Base-by-base conservation (phyloP, 2,329 filamentous ascomycete genomes). In the Blumeria graminis region DNA sequence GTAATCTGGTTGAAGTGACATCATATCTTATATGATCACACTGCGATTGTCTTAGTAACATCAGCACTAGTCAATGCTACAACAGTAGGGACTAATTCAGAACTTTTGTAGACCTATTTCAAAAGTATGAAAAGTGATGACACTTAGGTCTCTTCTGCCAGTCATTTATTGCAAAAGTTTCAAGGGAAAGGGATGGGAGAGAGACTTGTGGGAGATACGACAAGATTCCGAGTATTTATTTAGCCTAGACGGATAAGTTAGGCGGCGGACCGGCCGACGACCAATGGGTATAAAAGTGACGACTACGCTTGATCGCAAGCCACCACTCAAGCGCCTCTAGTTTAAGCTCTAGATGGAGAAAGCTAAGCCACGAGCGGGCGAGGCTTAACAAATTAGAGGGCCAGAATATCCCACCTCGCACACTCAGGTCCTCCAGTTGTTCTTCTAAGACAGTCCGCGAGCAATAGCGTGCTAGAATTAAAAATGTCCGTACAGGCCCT, bases 391-490 rank as follows among this genome's bases (percentile, higher is more conserved):
- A 69, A 59, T 81, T 83, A 6, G 69, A 64, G 8, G 78, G 79
- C 72, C 76, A 77, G 35, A 78, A 64, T n/a, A 80, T 63, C 43
- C 77, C 78, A 1, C 78, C 78, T 56, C 66, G 67, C 48, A 65
- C 63, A 55, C 69, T 68, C 56, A 83, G 74, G 56, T 74, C 69
- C 57, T 83, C 80, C 13, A 82, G 68, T 63, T 78, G 74, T 67
- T 84, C 81, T 61, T 78, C 69, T 60, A 80, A 78, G 0, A 85
- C 80, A 1, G 80, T 82, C 36, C 76, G 72, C 32, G 77, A 75
- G 67, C 81, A 84, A 68, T 84, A 84, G 36, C 79, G 70, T 3
- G 81, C 81, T 33, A 85, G 71, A 60, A 85, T 84, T 65, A 84
- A 70, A 63, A 84, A 84, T 13, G 71, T 76, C 52, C 79, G 74